Evolutionary conservation across 805 yeast species (phyloP), one percentile per base, ranked within the genome.

Genomic region (Danielia reshetovae): DNA sequence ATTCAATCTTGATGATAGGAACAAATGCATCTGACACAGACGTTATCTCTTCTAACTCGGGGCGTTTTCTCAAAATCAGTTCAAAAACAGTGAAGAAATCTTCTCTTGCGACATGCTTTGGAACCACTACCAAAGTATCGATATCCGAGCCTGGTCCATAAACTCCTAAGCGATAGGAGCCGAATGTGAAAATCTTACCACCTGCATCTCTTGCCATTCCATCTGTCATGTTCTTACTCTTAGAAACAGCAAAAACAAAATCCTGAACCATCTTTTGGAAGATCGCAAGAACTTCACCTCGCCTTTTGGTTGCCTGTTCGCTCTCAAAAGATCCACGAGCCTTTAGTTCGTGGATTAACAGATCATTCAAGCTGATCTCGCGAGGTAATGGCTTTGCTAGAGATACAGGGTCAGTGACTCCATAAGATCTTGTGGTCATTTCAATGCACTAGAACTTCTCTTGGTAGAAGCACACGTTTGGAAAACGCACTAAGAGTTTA

Each of bases 71-170:
- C 38, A 93, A 59, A 10, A 93, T 58, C 28, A 73, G 72, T 24
- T 72, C 85, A 63, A 93, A 88, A 0, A 85, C 88, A 1, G 74
- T 76, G 55, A 93, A 93, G 55, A 90, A 93, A 59, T 89, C 93
- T 17, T 85, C 93, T 44, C 96, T 74, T 1, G 85, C 72, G 10
- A 93, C 95, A 59, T 93, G 97, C 51, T 90, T 93, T 2, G 98
- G 98, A 12, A 86, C 97, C 18, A 90, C 97, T n/a, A 93, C 85
- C 29, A 93, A 65, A 0, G 97, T 85, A 68, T 93, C 98, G 41
- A 93, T 90, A 81, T 93, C 98, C 0, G 95, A 84, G 1, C 98
- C 97, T 0, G 97, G 97, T 0, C 97, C 97, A 62, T 89, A 87
- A 10, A 93, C 98, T 4, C 98, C 98, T 28, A 93, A 64, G 43